Conservation (phyloP, 2,329 filamentous ascomycete species). For the Alternaria gaisen region DNA sequence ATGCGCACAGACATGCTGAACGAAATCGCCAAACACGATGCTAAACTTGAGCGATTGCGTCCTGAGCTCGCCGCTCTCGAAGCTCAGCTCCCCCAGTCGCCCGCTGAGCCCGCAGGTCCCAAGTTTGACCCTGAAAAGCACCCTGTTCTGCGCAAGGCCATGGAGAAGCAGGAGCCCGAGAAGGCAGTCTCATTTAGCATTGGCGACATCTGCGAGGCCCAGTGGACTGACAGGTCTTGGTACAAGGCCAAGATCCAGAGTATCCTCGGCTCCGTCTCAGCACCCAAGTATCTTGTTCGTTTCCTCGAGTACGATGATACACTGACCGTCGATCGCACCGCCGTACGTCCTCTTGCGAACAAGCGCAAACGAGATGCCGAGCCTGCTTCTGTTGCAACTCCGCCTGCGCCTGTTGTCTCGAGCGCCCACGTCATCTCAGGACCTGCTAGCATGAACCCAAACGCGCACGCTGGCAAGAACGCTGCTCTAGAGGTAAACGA, state of each 20-base stretch:
- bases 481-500: conserved; percentile 66
- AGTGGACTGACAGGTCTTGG: conserved; percentile 90
- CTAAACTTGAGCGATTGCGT: conserved; percentile 64
- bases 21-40: conserved; percentile 80
- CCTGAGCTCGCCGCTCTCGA: conserved; percentile 73
- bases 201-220: conserved; percentile 89
- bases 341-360: conserved; percentile 43
- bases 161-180: conserved; percentile 50
- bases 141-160: conserved; percentile 69
- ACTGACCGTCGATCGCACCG: conserved; percentile 69
- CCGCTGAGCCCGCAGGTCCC: conserved; percentile 37
- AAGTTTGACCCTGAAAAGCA: conserved; percentile 86
- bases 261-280: conserved; percentile 89
- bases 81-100: conserved; percentile 54
- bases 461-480: conserved; percentile 70
- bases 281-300: conserved; percentile 91
- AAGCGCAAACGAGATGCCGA: conserved; percentile 83
- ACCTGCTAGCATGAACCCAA: conserved; percentile 72
- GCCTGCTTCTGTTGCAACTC: conserved; percentile 65
- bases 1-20: conserved; percentile 83
- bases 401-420: conserved; percentile 50
- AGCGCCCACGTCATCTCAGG: conserved; percentile 68
- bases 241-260: conserved; percentile 93
- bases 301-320: conserved; percentile 96
- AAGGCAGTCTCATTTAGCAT: conserved; percentile 73